Evolutionary conservation across 208 protist genomes (phyloP), one percentile per base, ranked within the genome.

Genomic region (Leishmania martiniquensis): DNA sequence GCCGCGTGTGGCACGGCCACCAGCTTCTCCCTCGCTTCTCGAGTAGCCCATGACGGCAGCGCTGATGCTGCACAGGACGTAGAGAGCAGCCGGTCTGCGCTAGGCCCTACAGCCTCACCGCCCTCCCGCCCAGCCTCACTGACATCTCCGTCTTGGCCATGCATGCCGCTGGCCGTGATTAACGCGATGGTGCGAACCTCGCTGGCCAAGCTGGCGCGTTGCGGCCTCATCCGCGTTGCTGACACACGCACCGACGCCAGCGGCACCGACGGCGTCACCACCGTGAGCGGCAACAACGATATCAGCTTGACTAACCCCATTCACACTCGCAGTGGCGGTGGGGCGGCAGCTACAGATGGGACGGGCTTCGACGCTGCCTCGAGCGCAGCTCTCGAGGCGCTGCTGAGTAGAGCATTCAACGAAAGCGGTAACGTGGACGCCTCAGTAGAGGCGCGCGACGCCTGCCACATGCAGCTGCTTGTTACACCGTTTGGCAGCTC

Each of bases 401-500:
- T 37, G 45, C 34, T n/a, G 70, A 59, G 34, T 52, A 17, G 34
- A 20, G 34, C 44, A 22, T 32, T 42, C 10, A 52, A 47, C 34
- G 34, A 47, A n/a, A n/a, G n/a, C 32, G 52, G 29, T 32, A n/a
- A n/a, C 52, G 25, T 34, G 15, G 68, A 42, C 49, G 29, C 49
- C 20, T 72, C 47, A 17, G 47, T 9, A 42, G 47, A 52, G 68
- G 10, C 52, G 70, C 20, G 7, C 37, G 37, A 25, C 22, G 49
- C 54, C 20, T 29, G 25, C 1, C 34, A 42, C 39, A 12, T 52
- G 73, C 73, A 69, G 57, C 32, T 90, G 32, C 52, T 42, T 29
- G 80, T 84, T 29, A 97, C 94, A 32, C 87, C 91, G 12, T 97
- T 97, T 78, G 93, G 93, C 60, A 75, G 65, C 34, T 92, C 89